These are phyloP conservation scores for Tolypocladium amazonense DNA, from an alignment of 2,329 filamentous ascomycete genomes.

Conservation along the genomic window DNA sequence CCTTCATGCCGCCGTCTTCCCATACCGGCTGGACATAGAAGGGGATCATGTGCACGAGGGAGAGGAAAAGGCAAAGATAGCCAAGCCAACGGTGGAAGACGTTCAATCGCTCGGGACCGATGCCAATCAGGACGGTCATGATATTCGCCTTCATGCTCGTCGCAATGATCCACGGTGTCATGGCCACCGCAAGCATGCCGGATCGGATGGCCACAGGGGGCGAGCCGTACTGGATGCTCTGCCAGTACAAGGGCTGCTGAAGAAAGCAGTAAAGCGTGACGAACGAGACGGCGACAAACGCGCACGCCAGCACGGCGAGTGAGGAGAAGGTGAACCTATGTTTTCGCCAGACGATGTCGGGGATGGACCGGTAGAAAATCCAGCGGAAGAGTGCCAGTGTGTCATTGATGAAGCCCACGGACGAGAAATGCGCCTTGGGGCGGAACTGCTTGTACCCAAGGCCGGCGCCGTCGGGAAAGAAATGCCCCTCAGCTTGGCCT, in stretches of 20 bases:
- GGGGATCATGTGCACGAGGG: constrained; percentile 74
- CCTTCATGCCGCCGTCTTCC: constrained; percentile 61
- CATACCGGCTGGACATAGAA: constrained; percentile 86
- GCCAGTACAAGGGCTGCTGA: constrained; percentile 80
- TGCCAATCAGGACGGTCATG: constrained; percentile 73
- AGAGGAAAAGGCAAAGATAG: constrained; percentile 74
- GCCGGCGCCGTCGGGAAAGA: constrained; percentile 59
- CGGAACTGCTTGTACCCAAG: constrained; percentile 45
- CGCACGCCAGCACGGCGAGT: constrained; percentile 58
- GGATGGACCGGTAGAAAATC: constrained; percentile 81
- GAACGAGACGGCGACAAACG: constrained; percentile 58
- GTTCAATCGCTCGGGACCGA: constrained; percentile 84
- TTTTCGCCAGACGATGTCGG: constrained; percentile 58
- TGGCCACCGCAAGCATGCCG: constrained; percentile 84
- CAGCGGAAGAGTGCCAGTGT: constrained; percentile 74
- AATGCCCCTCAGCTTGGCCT: constrained; percentile 45
- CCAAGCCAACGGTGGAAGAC: constrained; percentile 89
- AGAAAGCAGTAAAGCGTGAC: constrained; percentile 75
- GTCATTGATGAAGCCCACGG: constrained; percentile 65
- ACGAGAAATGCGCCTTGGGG: constrained; percentile 65
- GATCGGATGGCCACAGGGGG: constrained; percentile 78
- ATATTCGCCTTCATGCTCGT: constrained; percentile 88
- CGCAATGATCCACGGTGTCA: constrained; percentile 87
- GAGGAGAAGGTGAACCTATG: constrained; percentile 72
- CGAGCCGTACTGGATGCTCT: constrained; percentile 77